A percentile compares a stretch with the other conserved stretches of the same genome.
Conservation (phyloP, 495 filamentous ascomycete genomes). For the Neurospora sp. region DNA sequence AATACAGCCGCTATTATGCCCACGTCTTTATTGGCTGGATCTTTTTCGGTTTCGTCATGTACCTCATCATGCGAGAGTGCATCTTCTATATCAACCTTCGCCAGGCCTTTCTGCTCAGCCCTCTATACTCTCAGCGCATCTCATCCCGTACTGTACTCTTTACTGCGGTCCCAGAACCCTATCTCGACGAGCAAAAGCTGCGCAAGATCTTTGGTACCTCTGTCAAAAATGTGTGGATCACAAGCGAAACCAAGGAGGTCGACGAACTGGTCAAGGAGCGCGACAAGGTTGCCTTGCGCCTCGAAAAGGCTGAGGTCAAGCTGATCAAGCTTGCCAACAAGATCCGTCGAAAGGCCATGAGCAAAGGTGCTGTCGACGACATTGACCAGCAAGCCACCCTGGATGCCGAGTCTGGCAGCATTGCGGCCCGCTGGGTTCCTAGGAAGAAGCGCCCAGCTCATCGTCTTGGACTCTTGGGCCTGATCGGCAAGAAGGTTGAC, state of each 20-base stretch:
- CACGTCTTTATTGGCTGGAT: conserved; percentile 63
- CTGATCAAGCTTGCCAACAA: conserved; percentile 76
- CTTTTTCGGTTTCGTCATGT: conserved; percentile 80
- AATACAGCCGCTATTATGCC: conserved; percentile 58
- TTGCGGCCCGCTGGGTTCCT: conserved; percentile 71
- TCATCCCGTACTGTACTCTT: conserved; percentile 93
- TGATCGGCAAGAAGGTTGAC: conserved; percentile 87
- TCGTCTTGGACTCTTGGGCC: conserved; percentile 58
- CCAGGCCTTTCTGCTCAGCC: conserved; percentile 87
- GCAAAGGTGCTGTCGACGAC: conserved; percentile 49
- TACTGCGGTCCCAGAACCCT: conserved; percentile 68
- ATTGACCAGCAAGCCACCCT: conserved; percentile 35
- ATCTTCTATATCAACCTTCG: conserved; percentile 93
- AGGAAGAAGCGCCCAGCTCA: conserved; percentile 80
- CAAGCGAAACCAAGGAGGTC: conserved; percentile 67
- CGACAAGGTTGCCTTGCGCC: conserved; percentile 69
- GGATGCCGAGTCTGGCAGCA: conserved; percentile 58
- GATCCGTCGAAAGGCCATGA: conserved; percentile 59
- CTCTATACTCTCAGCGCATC: conserved; percentile 76
- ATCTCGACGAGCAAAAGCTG: conserved; percentile 62
- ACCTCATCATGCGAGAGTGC: conserved; percentile 80
- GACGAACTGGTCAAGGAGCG: conserved; percentile 79
- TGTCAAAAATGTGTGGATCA: conserved; percentile 82
- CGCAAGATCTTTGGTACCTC: conserved; percentile 67
- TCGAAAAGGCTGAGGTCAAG: conserved; percentile 84